Evolutionary conservation across 768 basidiomycete species (phyloP).

Genomic region (Coprinopsis cinerea): DNA sequence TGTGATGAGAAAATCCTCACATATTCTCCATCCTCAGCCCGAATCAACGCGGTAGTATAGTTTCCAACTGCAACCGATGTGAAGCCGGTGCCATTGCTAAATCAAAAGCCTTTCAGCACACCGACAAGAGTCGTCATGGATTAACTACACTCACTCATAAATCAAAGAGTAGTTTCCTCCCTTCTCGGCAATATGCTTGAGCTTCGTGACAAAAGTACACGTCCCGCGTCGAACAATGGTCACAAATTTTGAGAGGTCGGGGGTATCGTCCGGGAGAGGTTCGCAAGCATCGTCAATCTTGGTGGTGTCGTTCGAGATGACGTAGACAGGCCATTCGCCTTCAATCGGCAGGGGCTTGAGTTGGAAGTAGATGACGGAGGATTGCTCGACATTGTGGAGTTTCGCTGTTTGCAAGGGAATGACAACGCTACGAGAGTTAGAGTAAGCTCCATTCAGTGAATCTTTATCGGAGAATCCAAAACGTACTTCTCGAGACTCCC

Average conservation of each 20-base stretch:
- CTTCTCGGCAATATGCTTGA: conserved; percentile 47
- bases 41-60: conserved; percentile 46
- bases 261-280: conserved; percentile 44
- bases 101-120: background rate
- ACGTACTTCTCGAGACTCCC: conserved; percentile 49
- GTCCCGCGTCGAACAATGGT: conserved; percentile 54
- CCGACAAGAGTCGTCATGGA: background rate
- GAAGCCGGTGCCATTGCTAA: conserved; percentile 46
- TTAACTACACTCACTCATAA: conserved; percentile 41
- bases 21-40: conserved; percentile 49
- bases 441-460: too few species aligned
- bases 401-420: conserved; percentile 53
- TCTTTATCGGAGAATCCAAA: background rate
- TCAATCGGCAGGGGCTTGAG: conserved; percentile 41
- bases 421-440: conserved; percentile 32
- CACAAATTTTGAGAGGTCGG: conserved; percentile 48
- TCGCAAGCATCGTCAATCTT: conserved; percentile 54
- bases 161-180: conserved; percentile 44
- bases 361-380: conserved; percentile 49
- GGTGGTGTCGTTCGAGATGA: conserved; percentile 50
- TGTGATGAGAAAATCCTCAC: conserved; percentile 29
- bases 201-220: conserved; percentile 52
- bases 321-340: conserved; percentile 47
- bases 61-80: conserved; percentile 35
- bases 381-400: conserved; percentile 40